Base-by-base conservation (phyloP, 495 filamentous ascomycete species). In the Podospora appendiculata region DNA sequence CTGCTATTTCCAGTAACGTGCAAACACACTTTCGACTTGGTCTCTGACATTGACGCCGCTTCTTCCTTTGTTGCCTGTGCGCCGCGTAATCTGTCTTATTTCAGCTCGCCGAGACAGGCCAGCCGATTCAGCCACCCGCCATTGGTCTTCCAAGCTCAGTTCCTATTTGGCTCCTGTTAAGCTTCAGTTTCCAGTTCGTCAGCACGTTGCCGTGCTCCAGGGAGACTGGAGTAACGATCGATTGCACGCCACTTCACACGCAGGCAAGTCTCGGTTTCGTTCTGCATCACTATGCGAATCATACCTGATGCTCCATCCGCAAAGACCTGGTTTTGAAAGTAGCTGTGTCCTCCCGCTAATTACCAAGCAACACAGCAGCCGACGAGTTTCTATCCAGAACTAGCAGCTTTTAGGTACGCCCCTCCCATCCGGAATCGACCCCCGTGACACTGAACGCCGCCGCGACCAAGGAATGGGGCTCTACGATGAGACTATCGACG, bases 31-130 rank as follows among this genome's bases (percentile, higher is more conserved):
- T 43, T 39, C 41, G 48, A 42, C 45, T 35, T 51, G 40, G 33
- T 45, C 56, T 55, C 52, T 49, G 42, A 57, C 62, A 51, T 25
- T 39, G 46, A 39, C 39, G 8, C 8, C n/a, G 32, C 16, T 40
- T n/a, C 52, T 46, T 60, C 49, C 64, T 63, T 65, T 63, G 59
- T 67, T 53, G 47, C 33, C 42, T 35, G n/a, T 14, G 54, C 25
- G 25, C 25, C 25, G 25, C 25, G 5, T 5, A 25, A 25, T 25
- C 25, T 5, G 25, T 25, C 25, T 25, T 25, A 25, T 25, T 25
- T 25, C 42, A 25, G 42, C 42, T 13, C 16, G 19, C 19, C 16
- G 40, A 5, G 16, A 4, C 12, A 40, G 33, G 14, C 34, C 18
- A 5, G 8, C 17, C 45, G 10, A 7, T 3, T 38, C 13, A 38